phyloP scores from a whole-genome alignment of 805 yeast genomes.

The Metschnikowia gelsemii region DNA sequence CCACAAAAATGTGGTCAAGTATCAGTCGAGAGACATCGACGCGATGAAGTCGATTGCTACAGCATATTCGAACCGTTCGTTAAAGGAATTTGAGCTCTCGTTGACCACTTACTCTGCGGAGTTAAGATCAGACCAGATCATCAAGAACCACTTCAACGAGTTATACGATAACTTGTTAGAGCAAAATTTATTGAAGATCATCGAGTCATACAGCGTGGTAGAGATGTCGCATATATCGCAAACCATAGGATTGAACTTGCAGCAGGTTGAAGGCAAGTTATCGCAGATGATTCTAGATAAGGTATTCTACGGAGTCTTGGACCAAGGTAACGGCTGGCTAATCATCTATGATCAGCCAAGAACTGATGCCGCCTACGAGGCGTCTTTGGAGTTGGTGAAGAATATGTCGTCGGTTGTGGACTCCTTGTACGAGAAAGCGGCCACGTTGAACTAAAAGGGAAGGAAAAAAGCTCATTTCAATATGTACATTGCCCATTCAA shows the following conservation, averaged over 20 bases:
- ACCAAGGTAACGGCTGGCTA: constrained; percentile 98
- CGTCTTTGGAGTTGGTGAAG: constrained; percentile 81
- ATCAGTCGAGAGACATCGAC: constrained; percentile 82
- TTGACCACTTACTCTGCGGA: constrained; percentile 68
- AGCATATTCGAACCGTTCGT: constrained; percentile 86
- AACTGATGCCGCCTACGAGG: constrained; percentile 83
- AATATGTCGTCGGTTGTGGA: constrained; percentile 88
- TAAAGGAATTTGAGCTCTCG: constrained; percentile 87
- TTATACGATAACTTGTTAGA: constrained; percentile 90
- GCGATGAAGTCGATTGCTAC: constrained; percentile 93
- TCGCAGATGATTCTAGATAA: constrained; percentile 96
- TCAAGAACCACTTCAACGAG: constrained; percentile 88
- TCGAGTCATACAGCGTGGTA: constrained; percentile 95
- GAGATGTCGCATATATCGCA: constrained; percentile 87
- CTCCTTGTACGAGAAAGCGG: constrained; percentile 88
- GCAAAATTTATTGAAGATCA: constrained; percentile 88
- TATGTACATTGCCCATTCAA: constrained; percentile 13
- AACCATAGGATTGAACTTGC: constrained; percentile 81
- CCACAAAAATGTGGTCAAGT: constrained; percentile 66
- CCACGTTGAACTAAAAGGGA: constrained; percentile 59
- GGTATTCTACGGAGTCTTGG: constrained; percentile 93
- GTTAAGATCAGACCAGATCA: constrained; percentile 80
- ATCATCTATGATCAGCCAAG: constrained; percentile 86
- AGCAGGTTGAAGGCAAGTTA: constrained; percentile 89
- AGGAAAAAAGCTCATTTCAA: neutral